Evolutionary conservation across 2,329 filamentous ascomycete genomes (phyloP).

Genomic region (Ceratocystis alfenasii): DNA sequence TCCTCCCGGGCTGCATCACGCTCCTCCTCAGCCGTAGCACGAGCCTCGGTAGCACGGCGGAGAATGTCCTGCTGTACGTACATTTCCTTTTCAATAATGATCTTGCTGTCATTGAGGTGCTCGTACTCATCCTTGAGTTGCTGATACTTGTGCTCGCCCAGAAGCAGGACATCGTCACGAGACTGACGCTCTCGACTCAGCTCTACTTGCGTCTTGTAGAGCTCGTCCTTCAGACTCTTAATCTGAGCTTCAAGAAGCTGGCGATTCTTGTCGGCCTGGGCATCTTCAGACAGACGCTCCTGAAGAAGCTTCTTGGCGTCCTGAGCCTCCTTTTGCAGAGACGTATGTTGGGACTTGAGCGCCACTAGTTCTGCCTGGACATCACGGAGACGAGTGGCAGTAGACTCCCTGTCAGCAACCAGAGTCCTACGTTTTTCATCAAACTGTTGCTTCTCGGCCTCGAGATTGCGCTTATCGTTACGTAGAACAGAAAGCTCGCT

Average conservation of each 20-base stretch:
- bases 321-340: constrained; percentile 75
- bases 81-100: constrained; percentile 94
- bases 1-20: constrained; percentile 82
- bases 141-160: constrained; percentile 78
- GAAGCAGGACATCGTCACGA: constrained; percentile 80
- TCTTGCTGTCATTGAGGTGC: constrained; percentile 82
- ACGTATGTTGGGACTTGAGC: constrained; percentile 69
- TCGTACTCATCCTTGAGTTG: constrained; percentile 76
- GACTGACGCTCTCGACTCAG: constrained; percentile 86
- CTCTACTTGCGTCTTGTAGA: constrained; percentile 77
- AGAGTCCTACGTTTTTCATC: constrained; percentile 68
- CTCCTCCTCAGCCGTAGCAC: constrained; percentile 68
- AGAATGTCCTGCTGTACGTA: constrained; percentile 90
- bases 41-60: constrained; percentile 70
- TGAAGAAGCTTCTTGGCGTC: constrained; percentile 81
- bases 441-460: constrained; percentile 65
- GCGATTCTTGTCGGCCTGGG: constrained; percentile 67
- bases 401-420: constrained; percentile 63
- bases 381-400: constrained; percentile 64
- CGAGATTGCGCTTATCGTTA: constrained; percentile 69
- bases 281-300: constrained; percentile 79
- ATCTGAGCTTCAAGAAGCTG: constrained; percentile 79
- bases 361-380: constrained; percentile 80
- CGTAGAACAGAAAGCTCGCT: constrained; percentile 80
- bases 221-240: constrained; percentile 70